Conservation (phyloP, 2,329 filamentous ascomycete genomes). For the Pseudocercospora cruenta region DNA sequence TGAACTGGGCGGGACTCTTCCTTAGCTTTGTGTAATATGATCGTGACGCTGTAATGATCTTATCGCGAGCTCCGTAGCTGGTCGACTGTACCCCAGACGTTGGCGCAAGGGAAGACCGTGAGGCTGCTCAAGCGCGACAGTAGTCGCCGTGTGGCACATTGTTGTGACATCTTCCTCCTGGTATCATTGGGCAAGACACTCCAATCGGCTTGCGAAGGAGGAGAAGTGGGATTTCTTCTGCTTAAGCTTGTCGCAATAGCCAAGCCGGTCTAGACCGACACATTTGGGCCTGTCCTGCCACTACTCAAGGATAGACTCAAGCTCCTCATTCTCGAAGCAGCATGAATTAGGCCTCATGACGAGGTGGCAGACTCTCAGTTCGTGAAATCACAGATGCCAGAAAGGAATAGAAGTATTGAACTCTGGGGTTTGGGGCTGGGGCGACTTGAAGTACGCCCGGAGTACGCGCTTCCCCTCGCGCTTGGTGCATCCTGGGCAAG, state of each 20-base stretch:
- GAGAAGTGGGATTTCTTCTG: background rate
- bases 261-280: background rate
- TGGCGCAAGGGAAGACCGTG: background rate
- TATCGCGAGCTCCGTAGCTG: background rate
- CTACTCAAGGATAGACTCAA: background rate
- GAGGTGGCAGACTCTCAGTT: background rate
- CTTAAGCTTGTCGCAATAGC: background rate
- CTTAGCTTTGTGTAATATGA: background rate
- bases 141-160: conserved; percentile 8
- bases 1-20: background rate
- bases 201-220: background rate
- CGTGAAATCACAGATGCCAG: background rate
- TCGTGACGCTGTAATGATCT: background rate
- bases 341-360: background rate
- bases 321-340: background rate
- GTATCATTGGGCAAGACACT: background rate
- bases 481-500: background rate
- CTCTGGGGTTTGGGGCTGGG: background rate
- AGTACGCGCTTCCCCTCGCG: background rate
- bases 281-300: background rate
- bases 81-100: background rate
- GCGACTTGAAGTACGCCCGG: background rate
- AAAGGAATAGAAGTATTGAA: background rate
- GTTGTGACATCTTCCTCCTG: background rate
- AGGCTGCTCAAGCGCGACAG: background rate